Evolutionary conservation across 2,329 filamentous ascomycete genomes (phyloP).

Genomic region (Hypoxylon sp.): DNA sequence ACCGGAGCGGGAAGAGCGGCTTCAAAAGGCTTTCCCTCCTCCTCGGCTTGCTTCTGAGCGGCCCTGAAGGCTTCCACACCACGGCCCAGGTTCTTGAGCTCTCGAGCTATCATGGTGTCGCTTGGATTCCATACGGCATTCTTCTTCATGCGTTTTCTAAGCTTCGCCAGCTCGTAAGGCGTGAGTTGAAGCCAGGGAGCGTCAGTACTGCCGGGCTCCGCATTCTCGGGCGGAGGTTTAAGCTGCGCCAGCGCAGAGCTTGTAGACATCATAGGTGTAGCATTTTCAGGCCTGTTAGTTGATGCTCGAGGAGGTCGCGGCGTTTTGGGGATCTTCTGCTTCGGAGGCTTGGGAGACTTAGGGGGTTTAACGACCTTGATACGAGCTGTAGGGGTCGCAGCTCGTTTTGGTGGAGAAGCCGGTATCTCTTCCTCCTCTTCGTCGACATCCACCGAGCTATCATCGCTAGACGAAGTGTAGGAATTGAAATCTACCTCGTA

Average conservation of each 20-base stretch:
- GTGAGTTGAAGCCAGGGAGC: conserved; percentile 73
- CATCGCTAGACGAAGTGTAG: conserved; percentile 62
- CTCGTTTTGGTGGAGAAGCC: conserved; percentile 49
- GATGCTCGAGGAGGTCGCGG: conserved; percentile 44
- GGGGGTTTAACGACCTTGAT: conserved; percentile 60
- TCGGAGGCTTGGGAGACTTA: conserved; percentile 59
- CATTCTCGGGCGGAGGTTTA: conserved; percentile 67
- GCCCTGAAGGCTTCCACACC: conserved; percentile 68
- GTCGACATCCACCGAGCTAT: conserved; percentile 53
- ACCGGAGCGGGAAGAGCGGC: conserved; percentile 52
- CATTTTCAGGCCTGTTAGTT: conserved; percentile 49
- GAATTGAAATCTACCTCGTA: conserved; percentile 71
- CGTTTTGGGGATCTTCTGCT: conserved; percentile 49
- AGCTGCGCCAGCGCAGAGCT: conserved; percentile 53
- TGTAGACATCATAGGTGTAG: conserved; percentile 53
- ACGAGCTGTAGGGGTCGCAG: conserved; percentile 52
- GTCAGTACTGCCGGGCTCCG: conserved; percentile 65
- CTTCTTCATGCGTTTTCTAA: conserved; percentile 91
- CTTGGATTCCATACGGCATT: conserved; percentile 86
- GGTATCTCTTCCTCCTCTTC: conserved; percentile 49
- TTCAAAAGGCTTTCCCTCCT: conserved; percentile 69
- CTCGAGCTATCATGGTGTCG: conserved; percentile 84
- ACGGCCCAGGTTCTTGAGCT: conserved; percentile 75
- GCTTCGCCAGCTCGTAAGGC: conserved; percentile 69
- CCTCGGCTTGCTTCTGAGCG: conserved; percentile 71